Base-by-base conservation (phyloP, 2,329 filamentous ascomycete species). In the Pseudopithomyces chartarum region DNA sequence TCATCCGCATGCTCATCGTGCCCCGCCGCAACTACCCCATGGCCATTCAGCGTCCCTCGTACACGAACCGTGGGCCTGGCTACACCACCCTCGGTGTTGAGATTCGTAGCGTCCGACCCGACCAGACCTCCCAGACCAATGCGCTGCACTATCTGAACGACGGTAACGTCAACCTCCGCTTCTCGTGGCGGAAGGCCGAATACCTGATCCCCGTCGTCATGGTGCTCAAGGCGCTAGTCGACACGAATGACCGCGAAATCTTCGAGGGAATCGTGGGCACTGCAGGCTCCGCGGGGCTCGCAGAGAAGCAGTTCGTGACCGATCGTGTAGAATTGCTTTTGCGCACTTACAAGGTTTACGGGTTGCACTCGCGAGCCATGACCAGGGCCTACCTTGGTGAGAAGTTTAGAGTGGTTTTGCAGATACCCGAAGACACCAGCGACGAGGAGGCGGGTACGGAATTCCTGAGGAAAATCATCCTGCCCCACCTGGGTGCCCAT, bases 111-210 rank as follows among this genome's bases (percentile, higher is more conserved):
- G 92, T 97, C 54, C 87, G 95, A 56, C 93, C 93, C n/a, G 95
- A 99, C 77, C 92, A 99, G 79, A 97, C 94, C 8, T 97, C 93
- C 29, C 94, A 98, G 77, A 98, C 94, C 36, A 99, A 98, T 70
- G 92, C 96, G 33, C 84, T 99, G 47, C 95, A 99, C 78, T 99
- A 98, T 76, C 85, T 99, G 55, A 92, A 85, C 67, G 95, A 99
- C 74, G 95, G 95, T 62, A 98, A 97, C 76, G 88, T 98, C 68
- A 98, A 92, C 0, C 97, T 99, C 78, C 86, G 95, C 55, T 99
- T 99, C 78, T 97, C 94, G 6, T 99, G 94, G 94, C 85, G 93
- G 65, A 99, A 99, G 79, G 92, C 92, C 66, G 95, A 99, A 77
- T 99, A 92, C 71, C 85, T 99, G n/a, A 85, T 99, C 2, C 95